Base-by-base conservation (phyloP, 2,329 filamentous ascomycete species). In the Samsoniella hepiali region DNA sequence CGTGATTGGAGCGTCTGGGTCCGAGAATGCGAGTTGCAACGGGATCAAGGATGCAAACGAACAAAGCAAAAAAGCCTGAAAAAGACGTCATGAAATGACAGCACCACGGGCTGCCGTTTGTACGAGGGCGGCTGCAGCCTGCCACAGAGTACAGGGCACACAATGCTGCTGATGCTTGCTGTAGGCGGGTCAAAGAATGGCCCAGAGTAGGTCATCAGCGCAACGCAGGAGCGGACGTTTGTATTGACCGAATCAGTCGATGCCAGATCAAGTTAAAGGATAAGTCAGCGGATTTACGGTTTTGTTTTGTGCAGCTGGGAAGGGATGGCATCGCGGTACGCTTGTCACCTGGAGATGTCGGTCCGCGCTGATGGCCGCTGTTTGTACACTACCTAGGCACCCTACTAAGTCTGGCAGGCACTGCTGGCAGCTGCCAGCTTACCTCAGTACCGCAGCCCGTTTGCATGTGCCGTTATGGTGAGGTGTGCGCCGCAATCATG, bases 301-400 rank as follows among this genome's bases (percentile, higher is more conserved):
- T 9, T 40, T 22, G 29, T 11, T 34, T 15, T 27, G 34, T 32
- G 44, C 7, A 38, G 56, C 5, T 49, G 42, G 4, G 4, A 49
- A 42, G 3, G n/a, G 9, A 7, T 27, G n/a, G 42, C 32, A 47
- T 42, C 36, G 54, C 54, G 54, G 54, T 57, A 44, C n/a, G 36
- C 22, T 13, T 15, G 36, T 22, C 36, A 13, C 27, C 22, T 55
- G 32, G 36, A 40, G 9, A 22, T 13, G 40, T 40, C 54, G 54
- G 54, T 57, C 54, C 54, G 54, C 54, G 54, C 51, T 55, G 17
- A 50, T 32, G 29, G 15, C 11, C 13, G 29, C 54, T 31, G 54
- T 32, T 45, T 32, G 54, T 22, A 22, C 22, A 1, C 17, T 31
- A 44, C 40, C 34, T 22, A 59, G 34, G 44, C n/a, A n/a, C 9